These are phyloP conservation scores for Penicillium sclerotiorum DNA, from an alignment of 2,329 filamentous ascomycete species.

Conservation along the genomic window DNA sequence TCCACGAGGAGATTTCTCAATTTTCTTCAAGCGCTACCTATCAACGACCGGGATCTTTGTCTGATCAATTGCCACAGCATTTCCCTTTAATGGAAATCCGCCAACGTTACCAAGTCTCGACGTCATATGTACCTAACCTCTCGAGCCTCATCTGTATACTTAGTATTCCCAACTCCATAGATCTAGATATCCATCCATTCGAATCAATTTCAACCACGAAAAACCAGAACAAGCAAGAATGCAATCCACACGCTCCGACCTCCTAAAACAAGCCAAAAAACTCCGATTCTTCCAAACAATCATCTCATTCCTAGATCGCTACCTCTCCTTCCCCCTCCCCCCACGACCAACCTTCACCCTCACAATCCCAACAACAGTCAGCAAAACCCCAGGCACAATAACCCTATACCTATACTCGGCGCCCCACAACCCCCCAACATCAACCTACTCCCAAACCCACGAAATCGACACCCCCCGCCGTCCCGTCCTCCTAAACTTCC, in stretches of 20 bases:
- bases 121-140: background rate
- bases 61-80: too few species aligned
- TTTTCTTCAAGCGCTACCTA: too few species aligned
- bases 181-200: too few species aligned
- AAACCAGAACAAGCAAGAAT: background rate
- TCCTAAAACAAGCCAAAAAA: conserved; percentile 15
- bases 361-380: conserved; percentile 20
- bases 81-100: too few species aligned
- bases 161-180: background rate
- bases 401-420: conserved; percentile 21
- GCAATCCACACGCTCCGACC: background rate
- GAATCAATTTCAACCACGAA: too few species aligned
- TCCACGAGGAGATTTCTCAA: too few species aligned
- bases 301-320: conserved; percentile 20
- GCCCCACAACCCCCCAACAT: background rate
- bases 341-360: conserved; percentile 9
- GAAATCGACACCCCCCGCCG: conserved; percentile 1
- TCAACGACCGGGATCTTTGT: too few species aligned
- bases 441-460: conserved; percentile 4
- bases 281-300: conserved; percentile 16
- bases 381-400: conserved; percentile 15
- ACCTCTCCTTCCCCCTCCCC: conserved; percentile 20
- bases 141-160: background rate
- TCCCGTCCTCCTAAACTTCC: conserved; percentile 23
- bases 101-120: background rate